These are phyloP conservation scores for Pseudozyma sp. DNA, from an alignment of 1,284 basidiomycete genomes.

Conservation along the genomic window DNA sequence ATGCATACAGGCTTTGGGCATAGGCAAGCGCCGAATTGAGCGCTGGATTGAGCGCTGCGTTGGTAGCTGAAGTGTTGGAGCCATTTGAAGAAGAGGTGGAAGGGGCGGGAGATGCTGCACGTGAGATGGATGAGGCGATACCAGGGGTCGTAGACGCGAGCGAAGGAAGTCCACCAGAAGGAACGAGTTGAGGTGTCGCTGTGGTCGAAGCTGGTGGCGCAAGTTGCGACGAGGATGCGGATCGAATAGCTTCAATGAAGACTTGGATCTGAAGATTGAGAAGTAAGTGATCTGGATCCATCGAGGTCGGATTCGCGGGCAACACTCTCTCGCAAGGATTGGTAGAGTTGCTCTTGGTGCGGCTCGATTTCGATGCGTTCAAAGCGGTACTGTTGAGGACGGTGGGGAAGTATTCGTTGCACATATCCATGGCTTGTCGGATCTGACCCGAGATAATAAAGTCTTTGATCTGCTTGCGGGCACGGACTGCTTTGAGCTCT, in stretches of 20 bases:
- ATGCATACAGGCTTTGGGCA: conserved; percentile 54
- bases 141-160: conserved; percentile 43
- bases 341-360: conserved; percentile 13
- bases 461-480: conserved; percentile 72
- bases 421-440: conserved; percentile 76
- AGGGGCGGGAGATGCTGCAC: conserved; percentile 56
- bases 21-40: conserved; percentile 55
- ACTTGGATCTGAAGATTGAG: conserved; percentile 85
- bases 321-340: conserved; percentile 37
- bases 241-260: conserved; percentile 84
- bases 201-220: conserved; percentile 6
- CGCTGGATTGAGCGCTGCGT: conserved; percentile 37
- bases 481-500: conserved; percentile 35
- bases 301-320: conserved; percentile 61
- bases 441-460: conserved; percentile 79
- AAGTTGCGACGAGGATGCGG: conserved; percentile 63
- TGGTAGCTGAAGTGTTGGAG: conserved; percentile 38
- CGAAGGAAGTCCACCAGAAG: conserved; percentile 28
- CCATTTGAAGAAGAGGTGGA: conserved; percentile 52
- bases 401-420: conserved; percentile 72
- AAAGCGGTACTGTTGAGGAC: conserved; percentile 50
- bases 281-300: conserved; percentile 78
- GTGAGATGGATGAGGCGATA: conserved; percentile 47
- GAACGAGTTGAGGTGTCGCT: conserved; percentile 5
- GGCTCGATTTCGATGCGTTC: conserved; percentile 11